A percentile compares a stretch with the other conserved stretches of the same genome.
Conservation (phyloP, 1,139 yeast genomes). For the Spencermartinsiella ligniputridi region DNA sequence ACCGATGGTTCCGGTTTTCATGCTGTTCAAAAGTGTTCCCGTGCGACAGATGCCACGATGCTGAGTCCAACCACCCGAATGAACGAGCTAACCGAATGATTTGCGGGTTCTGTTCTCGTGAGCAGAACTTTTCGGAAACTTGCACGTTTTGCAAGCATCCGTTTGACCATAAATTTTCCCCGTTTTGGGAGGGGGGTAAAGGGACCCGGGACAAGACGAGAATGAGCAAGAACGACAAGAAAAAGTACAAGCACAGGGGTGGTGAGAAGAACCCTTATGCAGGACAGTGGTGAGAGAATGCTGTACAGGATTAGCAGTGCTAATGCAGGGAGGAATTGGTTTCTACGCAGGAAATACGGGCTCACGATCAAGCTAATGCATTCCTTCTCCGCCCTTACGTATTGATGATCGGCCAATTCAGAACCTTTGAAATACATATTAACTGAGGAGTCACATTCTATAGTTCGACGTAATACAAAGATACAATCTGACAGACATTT, state of each 20-base stretch:
- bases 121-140: constrained; percentile 35
- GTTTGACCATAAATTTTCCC: constrained; percentile 32
- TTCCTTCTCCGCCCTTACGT: too few relatives aligned
- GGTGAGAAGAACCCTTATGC: too few relatives aligned
- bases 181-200: constrained; percentile 45
- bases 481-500: too few relatives aligned
- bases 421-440: too few relatives aligned
- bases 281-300: too few relatives aligned
- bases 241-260: constrained; percentile 36
- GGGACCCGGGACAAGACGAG: constrained; percentile 39
- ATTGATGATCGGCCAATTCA: too few relatives aligned
- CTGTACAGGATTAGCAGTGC: too few relatives aligned
- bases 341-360: too few relatives aligned
- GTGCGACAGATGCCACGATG: constrained; percentile 42
- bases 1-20: constrained; percentile 41
- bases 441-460: too few relatives aligned
- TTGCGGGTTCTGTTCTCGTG: constrained; percentile 42
- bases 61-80: constrained; percentile 32
- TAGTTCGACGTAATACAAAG: too few relatives aligned
- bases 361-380: too few relatives aligned
- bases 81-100: constrained; percentile 40
- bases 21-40: constrained; percentile 41
- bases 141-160: constrained; percentile 37
- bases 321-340: too few relatives aligned
- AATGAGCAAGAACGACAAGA: constrained; percentile 40